These are phyloP conservation scores for Helicostylum pulchrum DNA, from an alignment of 192 early-diverging fungal genomes.

Conservation along the genomic window DNA sequence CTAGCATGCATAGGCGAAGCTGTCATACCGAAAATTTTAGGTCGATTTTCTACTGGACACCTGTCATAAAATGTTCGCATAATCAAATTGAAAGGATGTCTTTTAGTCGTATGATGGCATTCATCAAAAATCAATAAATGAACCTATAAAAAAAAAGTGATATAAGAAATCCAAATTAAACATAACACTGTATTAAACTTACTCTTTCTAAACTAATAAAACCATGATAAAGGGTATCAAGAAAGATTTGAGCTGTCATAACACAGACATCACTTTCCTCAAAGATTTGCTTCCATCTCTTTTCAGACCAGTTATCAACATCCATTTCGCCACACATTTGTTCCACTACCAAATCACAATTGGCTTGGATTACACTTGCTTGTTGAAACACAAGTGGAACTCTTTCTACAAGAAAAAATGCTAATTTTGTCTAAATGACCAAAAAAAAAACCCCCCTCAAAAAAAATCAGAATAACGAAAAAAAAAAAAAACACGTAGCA, in stretches of 20 bases:
- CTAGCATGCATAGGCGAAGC: conserved; percentile 73
- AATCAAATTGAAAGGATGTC: conserved; percentile 73
- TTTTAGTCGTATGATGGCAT: conserved; percentile 81
- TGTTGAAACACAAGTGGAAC: conserved; percentile 90
- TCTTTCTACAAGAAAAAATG: conserved; percentile 81
- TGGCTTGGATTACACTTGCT: conserved; percentile 66
- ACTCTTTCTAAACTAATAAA: conserved; percentile 61
- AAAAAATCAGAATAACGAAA: not conserved
- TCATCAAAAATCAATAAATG: conserved; percentile 93
- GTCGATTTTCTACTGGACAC: conserved; percentile 45
- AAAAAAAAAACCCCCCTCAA: no score
- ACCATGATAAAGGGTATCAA: conserved; percentile 72
- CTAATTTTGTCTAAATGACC: conserved; percentile 41
- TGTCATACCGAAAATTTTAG: conserved; percentile 90
- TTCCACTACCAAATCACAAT: conserved; percentile 61
- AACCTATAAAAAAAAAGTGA: conserved; percentile 41
- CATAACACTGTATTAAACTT: conserved; percentile 7
- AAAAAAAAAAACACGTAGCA: not conserved
- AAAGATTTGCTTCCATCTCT: conserved; percentile 60
- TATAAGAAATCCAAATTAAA: not conserved
- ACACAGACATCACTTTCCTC: conserved; percentile 70
- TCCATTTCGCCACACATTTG: conserved; percentile 67
- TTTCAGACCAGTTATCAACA: conserved; percentile 57
- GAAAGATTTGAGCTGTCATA: conserved; percentile 84
- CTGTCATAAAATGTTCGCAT: conserved; percentile 80